These are phyloP conservation scores for Przewalskia tangutica DNA, from an alignment of 257 asterid genomes.

Conservation along the genomic window DNA sequence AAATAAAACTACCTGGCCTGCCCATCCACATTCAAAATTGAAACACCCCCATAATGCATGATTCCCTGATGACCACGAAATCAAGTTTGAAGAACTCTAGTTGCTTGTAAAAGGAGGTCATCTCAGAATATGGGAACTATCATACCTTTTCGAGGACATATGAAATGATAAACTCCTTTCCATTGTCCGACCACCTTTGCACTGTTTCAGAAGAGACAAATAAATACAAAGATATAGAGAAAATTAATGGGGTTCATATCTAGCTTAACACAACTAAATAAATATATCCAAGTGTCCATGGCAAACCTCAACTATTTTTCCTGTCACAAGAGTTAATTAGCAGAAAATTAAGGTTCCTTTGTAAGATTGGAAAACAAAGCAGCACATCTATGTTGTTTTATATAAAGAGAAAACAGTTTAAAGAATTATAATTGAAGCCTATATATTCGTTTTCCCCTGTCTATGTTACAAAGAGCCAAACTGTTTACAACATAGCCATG, in stretches of 20 bases:
- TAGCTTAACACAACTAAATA: not conserved
- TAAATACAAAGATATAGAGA: not conserved
- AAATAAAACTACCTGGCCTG: conserved; percentile 48
- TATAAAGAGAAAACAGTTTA: not conserved
- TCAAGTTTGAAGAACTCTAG: not conserved
- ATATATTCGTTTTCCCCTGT: not conserved
- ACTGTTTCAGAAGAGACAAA: conserved; percentile 27
- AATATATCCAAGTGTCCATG: not conserved
- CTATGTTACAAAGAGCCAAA: not conserved
- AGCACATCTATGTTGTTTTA: not conserved
- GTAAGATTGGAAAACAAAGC: not conserved
- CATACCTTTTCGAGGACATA: conserved; percentile 39
- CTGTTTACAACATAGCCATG: not conserved
- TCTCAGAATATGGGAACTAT: not conserved
- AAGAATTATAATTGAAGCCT: not conserved
- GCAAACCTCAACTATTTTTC: not conserved
- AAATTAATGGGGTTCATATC: not conserved
- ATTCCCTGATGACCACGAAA: conserved; percentile 20
- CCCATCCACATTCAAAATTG: conserved; percentile 48
- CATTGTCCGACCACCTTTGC: conserved; percentile 35
- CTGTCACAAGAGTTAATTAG: not conserved
- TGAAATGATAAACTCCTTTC: conserved; percentile 47
- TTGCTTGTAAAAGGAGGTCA: not conserved
- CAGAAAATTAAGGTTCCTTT: not conserved
- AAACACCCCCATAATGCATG: conserved; percentile 64